Conservation (phyloP, 2,329 filamentous ascomycete species). For the Cryphonectria radicalis region DNA sequence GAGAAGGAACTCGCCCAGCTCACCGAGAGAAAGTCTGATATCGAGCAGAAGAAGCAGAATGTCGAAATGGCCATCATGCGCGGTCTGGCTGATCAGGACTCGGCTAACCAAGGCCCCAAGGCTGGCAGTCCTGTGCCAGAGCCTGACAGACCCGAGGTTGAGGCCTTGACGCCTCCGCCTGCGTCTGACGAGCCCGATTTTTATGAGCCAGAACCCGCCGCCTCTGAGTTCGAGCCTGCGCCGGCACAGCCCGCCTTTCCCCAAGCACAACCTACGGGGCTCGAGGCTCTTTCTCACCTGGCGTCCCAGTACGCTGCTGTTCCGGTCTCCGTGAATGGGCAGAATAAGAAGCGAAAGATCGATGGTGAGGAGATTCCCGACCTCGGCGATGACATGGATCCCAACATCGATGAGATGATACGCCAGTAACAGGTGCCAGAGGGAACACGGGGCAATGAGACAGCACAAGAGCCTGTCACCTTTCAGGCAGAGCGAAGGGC, state of each 20-base stretch:
- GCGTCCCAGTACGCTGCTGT: conserved; percentile 54
- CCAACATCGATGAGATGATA: conserved; percentile 61
- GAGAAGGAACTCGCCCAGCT: conserved; percentile 68
- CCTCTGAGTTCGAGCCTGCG: conserved; percentile 29
- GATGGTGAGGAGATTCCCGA: conserved; percentile 59
- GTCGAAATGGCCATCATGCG: conserved; percentile 92
- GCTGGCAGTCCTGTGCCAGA: conserved; percentile 57
- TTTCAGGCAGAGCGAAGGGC: neutral
- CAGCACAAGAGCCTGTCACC: too few species aligned
- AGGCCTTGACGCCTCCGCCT: conserved; percentile 82
- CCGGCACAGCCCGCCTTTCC: conserved; percentile 30
- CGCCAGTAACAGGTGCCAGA: conserved; percentile 31
- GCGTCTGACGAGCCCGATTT: conserved; percentile 49
- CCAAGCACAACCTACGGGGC: conserved; percentile 38
- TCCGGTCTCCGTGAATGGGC: conserved; percentile 48
- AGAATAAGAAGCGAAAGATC: conserved; percentile 61
- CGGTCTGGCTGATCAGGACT: conserved; percentile 66
- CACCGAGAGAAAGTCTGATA: conserved; percentile 67
- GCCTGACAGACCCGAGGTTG: conserved; percentile 77
- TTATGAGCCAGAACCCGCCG: conserved; percentile 28
- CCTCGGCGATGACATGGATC: conserved; percentile 60
- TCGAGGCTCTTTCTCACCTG: conserved; percentile 46
- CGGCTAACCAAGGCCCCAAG: conserved; percentile 51
- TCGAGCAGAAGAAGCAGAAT: conserved; percentile 82
- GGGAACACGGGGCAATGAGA: neutral